phyloP scores from a whole-genome alignment of 306 rosid genomes.

The Cicer yamashitae region DNA sequence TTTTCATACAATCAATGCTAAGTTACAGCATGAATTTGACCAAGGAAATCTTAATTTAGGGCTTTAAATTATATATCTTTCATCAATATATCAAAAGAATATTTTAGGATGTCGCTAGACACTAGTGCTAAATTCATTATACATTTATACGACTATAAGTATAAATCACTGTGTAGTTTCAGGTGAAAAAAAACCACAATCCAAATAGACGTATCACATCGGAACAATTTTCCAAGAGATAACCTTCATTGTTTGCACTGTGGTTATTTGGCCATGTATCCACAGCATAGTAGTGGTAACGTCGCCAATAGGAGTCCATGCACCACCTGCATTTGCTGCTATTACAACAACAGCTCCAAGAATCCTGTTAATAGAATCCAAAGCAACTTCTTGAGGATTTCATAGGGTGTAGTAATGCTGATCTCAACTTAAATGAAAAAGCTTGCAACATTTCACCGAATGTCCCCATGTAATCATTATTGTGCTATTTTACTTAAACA shows the following conservation, averaged over 20 bases:
- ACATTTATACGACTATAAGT: conserved; percentile 10
- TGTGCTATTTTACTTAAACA: conserved; percentile 16
- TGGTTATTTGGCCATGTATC: conserved; percentile 96
- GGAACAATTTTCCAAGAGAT: conserved; percentile 33
- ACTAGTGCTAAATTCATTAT: conserved; percentile 21
- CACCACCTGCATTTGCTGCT: conserved; percentile 99
- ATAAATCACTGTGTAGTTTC: conserved; percentile 24
- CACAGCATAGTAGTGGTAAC: conserved; percentile 97
- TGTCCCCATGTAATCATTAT: background rate
- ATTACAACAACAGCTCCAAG: conserved; percentile 96
- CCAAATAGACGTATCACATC: conserved; percentile 1
- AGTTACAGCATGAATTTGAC: background rate
- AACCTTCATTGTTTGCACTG: conserved; percentile 83
- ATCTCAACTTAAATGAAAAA: conserved; percentile 21
- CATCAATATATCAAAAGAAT: background rate
- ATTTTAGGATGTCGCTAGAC: conserved; percentile 15
- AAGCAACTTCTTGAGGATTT: conserved; percentile 37
- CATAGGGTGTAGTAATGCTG: conserved; percentile 20
- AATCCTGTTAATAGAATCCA: conserved; percentile 67
- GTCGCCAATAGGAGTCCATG: conserved; percentile 99
- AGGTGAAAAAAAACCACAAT: background rate
- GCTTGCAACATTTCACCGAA: background rate
- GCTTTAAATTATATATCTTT: conserved; percentile 4
- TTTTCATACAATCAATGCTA: no score
- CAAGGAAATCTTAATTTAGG: conserved; percentile 14